Percentiles rank a stretch among this genome's conserved stretches.
These are phyloP conservation scores for Penicilliopsis zonata DNA, from an alignment of 495 filamentous ascomycete genomes.

Conservation along the genomic window DNA sequence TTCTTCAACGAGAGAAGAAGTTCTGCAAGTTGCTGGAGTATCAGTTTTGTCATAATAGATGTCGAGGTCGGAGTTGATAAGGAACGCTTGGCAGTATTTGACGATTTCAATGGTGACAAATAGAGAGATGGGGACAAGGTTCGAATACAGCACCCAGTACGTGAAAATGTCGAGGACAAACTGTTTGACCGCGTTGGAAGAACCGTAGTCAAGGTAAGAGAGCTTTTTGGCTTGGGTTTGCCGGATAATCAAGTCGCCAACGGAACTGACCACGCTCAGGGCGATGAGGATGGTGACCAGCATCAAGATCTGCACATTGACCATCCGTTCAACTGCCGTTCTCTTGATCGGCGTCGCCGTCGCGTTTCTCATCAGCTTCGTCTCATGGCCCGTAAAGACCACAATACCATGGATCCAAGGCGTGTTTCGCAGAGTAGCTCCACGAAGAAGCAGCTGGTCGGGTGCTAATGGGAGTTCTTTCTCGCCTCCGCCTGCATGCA, in stretches of 20 bases:
- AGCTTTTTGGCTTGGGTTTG: slow-evolving; percentile 45
- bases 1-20: slow-evolving; percentile 93
- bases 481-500: slow-evolving; percentile 87
- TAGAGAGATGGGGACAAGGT: slow-evolving; percentile 90
- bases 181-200: slow-evolving; percentile 51
- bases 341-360: slow-evolving; percentile 96
- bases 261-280: slow-evolving; percentile 79
- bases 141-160: slow-evolving; percentile 98
- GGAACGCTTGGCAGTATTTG: slow-evolving; percentile 93
- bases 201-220: slow-evolving; percentile 56
- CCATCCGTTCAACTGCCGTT: slow-evolving; percentile 83
- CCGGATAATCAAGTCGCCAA: slow-evolving; percentile 78
- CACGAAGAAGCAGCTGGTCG: slow-evolving; percentile 79
- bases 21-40: slow-evolving; percentile 90
- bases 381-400: slow-evolving; percentile 97
- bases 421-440: slow-evolving; percentile 90
- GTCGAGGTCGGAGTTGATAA: slow-evolving; percentile 95
- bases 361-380: slow-evolving; percentile 97
- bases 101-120: slow-evolving; percentile 98
- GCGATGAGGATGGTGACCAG: slow-evolving; percentile 72
- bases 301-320: slow-evolving; percentile 89
- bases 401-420: slow-evolving; percentile 96
- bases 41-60: slow-evolving; percentile 96
- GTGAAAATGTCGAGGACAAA: slow-evolving; percentile 95
- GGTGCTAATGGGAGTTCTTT: slow-evolving; percentile 79